Percentiles rank a stretch among this genome's conserved stretches.
phyloP scores from a whole-genome alignment of 2,329 filamentous ascomycete species.

The Colletotrichum sp. region DNA sequence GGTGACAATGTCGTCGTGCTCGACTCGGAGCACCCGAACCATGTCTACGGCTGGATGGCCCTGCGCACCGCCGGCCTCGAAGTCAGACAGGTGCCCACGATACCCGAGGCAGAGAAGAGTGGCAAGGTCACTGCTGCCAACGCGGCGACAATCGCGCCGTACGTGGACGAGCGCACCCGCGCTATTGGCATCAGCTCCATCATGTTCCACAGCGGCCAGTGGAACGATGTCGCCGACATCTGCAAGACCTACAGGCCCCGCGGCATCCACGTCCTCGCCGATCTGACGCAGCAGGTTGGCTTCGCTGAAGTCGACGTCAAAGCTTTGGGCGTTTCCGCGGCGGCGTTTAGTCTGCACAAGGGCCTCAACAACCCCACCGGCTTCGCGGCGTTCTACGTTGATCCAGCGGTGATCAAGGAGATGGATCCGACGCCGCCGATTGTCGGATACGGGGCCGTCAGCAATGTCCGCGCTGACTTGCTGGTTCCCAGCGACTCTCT shows the following conservation, averaged over 20 bases:
- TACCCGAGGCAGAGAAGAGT: background rate
- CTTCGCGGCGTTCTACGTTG: constrained; percentile 33
- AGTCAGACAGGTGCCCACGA: constrained; percentile 28
- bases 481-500: constrained; percentile 23
- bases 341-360: constrained; percentile 37
- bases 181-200: constrained; percentile 35
- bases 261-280: constrained; percentile 36
- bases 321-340: constrained; percentile 30
- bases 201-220: constrained; percentile 37
- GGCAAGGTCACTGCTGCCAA: constrained; percentile 17
- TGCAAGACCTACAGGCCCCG: constrained; percentile 27
- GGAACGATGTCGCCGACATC: constrained; percentile 33
- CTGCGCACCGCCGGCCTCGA: constrained; percentile 31
- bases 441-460: constrained; percentile 28
- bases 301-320: constrained; percentile 32
- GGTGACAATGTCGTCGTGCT: constrained; percentile 38
- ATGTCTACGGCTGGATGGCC: constrained; percentile 33
- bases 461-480: constrained; percentile 23
- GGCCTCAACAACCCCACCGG: constrained; percentile 35
- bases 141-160: constrained; percentile 30
- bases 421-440: constrained; percentile 30
- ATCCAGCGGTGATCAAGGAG: constrained; percentile 24
- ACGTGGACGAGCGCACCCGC: constrained; percentile 31
- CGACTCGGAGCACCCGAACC: constrained; percentile 38
- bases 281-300: constrained; percentile 37